Evolutionary conservation across 352 stramenopile species (phyloP).

Genomic region (Pythium sp.): DNA sequence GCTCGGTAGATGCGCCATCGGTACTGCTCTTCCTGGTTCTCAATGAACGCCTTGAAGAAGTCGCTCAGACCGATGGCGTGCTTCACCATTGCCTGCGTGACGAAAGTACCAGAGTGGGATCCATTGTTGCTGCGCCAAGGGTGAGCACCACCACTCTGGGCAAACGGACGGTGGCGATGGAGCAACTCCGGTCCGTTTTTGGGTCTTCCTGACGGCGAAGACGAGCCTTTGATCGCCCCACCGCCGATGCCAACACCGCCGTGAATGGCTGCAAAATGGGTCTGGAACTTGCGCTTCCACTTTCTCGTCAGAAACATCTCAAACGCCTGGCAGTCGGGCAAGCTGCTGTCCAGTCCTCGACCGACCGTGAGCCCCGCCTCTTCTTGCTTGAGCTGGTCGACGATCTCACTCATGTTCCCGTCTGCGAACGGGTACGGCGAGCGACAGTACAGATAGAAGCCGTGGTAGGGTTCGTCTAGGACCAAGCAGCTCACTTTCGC

Average conservation of each 20-base stretch:
- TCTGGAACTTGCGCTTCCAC: constrained; percentile 84
- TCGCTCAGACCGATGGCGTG: constrained; percentile 51
- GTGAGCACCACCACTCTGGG: not conserved
- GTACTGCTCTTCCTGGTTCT: constrained; percentile 79
- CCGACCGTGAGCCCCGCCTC: constrained; percentile 80
- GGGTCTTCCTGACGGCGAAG: not conserved
- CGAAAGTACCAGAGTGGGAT: not conserved
- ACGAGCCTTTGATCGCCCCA: not conserved
- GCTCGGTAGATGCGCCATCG: constrained; percentile 77
- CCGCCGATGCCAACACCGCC: constrained; percentile 1
- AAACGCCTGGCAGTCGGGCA: constrained; percentile 89
- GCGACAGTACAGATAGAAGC: constrained; percentile 94
- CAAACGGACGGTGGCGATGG: constrained; percentile 17
- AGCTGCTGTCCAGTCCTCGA: constrained; percentile 75
- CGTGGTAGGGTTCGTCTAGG: constrained; percentile 90
- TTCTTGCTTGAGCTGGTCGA: constrained; percentile 91
- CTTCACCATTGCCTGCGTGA: constrained; percentile 53
- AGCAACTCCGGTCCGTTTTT: constrained; percentile 11
- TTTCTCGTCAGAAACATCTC: constrained; percentile 89
- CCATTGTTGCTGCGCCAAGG: not conserved
- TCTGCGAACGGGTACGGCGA: constrained; percentile 93
- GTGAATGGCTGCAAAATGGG: constrained; percentile 44
- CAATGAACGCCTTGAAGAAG: constrained; percentile 84
- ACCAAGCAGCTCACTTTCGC: constrained; percentile 92
- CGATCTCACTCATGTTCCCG: constrained; percentile 90